phyloP scores from a whole-genome alignment of 495 filamentous ascomycete genomes.

The Penicillium egyptiacum region DNA sequence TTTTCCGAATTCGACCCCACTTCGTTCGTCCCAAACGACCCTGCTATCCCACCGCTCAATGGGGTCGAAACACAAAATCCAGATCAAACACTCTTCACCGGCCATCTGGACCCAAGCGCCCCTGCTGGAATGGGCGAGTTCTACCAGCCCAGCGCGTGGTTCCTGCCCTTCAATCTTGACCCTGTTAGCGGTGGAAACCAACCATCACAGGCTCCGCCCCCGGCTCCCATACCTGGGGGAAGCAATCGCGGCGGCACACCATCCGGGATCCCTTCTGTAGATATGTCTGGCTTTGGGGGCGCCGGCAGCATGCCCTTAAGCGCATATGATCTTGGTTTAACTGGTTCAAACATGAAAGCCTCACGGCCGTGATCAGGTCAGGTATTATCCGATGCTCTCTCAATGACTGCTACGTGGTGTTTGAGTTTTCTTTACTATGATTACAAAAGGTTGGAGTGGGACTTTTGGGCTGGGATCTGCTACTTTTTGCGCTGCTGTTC shows the following conservation, averaged over 20 bases:
- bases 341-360: conserved; percentile 21
- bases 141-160: conserved; percentile 76
- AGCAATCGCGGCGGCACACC: background rate
- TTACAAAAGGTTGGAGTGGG: background rate
- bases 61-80: conserved; percentile 23
- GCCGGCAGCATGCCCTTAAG: conserved; percentile 30
- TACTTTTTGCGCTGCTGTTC: conserved; percentile 2
- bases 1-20: conserved; percentile 64
- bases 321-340: conserved; percentile 33
- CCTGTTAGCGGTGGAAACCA: conserved; percentile 41
- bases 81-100: conserved; percentile 34
- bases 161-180: conserved; percentile 91
- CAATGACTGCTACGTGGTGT: conserved; percentile 21
- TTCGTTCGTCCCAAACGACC: conserved; percentile 36
- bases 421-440: conserved; percentile 16
- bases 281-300: conserved; percentile 29
- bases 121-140: conserved; percentile 44
- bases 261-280: conserved; percentile 12
- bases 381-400: conserved; percentile 6
- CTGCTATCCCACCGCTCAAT: conserved; percentile 31
- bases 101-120: conserved; percentile 41
- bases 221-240: background rate
- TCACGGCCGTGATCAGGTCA: conserved; percentile 15
- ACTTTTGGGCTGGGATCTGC: conserved; percentile 12
- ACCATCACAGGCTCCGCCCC: conserved; percentile 20